Percentiles rank a stretch among this genome's conserved stretches.
Conservation (phyloP, 2,329 filamentous ascomycete genomes). For the Fusarium verticillioides region DNA sequence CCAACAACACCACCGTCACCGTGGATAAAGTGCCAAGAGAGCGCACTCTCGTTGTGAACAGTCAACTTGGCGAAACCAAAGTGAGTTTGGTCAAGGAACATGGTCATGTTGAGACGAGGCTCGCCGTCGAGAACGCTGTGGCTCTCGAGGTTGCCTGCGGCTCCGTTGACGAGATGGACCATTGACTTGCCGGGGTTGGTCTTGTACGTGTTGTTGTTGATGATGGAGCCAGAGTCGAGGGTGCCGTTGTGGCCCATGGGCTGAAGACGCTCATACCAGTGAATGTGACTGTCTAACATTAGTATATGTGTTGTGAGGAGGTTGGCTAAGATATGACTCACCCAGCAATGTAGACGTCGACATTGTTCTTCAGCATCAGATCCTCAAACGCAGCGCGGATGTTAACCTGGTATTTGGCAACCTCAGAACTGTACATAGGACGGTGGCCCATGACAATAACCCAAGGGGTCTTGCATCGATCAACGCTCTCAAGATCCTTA, state of each 20-base stretch:
- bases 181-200: background rate
- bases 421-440: constrained; percentile 1
- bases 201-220: background rate
- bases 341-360: constrained; percentile 3
- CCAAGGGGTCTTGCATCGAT: constrained; percentile 9
- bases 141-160: constrained; percentile 3
- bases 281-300: background rate
- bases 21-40: background rate
- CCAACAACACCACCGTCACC: background rate
- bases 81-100: background rate
- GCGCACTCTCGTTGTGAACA: background rate
- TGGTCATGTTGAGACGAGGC: background rate
- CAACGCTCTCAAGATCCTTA: background rate
- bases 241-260: background rate
- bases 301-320: too few species aligned
- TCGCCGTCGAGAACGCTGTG: background rate
- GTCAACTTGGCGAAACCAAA: constrained; percentile 12
- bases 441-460: constrained; percentile 2
- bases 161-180: constrained; percentile 3
- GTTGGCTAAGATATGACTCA: background rate
- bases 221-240: background rate
- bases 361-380: background rate
- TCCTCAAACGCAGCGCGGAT: background rate
- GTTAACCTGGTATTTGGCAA: background rate
- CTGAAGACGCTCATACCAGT: constrained; percentile 12